phyloP scores from a whole-genome alignment of 2,329 filamentous ascomycete species.

The Trichoderma koningiopsis region DNA sequence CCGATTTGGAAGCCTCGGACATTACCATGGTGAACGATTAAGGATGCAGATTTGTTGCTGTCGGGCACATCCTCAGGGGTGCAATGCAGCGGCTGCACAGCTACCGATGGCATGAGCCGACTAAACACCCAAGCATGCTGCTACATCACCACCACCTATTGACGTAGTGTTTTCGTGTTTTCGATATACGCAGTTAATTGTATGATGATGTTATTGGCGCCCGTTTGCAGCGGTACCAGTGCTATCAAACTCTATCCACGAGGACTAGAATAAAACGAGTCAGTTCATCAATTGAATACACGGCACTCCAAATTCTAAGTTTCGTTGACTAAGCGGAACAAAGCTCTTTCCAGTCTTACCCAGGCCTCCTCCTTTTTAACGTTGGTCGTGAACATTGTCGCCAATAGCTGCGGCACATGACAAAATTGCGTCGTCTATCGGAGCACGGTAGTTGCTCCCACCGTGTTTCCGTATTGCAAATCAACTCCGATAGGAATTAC shows the following conservation, averaged over 20 bases:
- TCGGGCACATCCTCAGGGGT: not conserved
- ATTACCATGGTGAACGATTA: not conserved
- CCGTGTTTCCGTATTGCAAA: not conserved
- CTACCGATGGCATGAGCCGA: not conserved
- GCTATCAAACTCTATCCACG: not conserved
- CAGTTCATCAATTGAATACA: not conserved
- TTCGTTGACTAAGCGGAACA: slow-evolving; percentile 9
- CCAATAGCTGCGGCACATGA: not conserved
- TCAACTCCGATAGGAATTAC: not conserved
- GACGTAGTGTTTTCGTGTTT: not conserved
- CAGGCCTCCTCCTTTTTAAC: not conserved
- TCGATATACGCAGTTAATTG: not conserved
- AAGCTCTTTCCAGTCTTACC: not conserved
- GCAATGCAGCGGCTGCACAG: not conserved
- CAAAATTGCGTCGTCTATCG: not conserved
- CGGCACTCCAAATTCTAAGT: not conserved
- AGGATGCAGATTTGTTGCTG: not conserved
- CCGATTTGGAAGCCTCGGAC: not conserved
- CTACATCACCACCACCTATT: not conserved
- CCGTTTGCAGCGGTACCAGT: not conserved
- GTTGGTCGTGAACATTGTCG: not conserved
- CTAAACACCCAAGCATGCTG: not conserved
- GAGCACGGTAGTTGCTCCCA: not conserved
- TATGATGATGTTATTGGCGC: not conserved
- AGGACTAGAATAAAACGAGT: not conserved